A percentile compares a stretch with the other conserved stretches of the same genome.
These are phyloP conservation scores for Geotrichum carabidarum DNA, from an alignment of 1,139 yeast genomes.

Conservation along the genomic window DNA sequence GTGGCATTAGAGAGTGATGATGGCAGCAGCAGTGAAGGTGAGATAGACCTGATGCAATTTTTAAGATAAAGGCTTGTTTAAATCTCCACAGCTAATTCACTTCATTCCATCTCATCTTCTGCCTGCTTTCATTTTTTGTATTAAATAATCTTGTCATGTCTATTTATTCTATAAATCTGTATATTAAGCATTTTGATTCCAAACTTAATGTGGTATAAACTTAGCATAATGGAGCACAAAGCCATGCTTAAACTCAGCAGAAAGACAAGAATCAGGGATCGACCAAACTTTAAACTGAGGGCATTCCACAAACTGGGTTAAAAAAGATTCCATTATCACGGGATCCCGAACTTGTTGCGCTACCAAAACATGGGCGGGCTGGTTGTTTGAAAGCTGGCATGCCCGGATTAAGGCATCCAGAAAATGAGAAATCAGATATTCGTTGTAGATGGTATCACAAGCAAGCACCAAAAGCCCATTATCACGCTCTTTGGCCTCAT, in stretches of 20 bases:
- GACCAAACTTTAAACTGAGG: constrained; percentile 46
- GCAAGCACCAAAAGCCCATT: constrained; percentile 45
- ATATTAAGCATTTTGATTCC: background rate
- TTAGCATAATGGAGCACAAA: constrained; percentile 43
- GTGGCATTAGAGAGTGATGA: constrained; percentile 8
- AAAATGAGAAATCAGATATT: constrained; percentile 51
- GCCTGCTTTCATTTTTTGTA: background rate
- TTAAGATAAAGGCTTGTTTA: constrained; percentile 11
- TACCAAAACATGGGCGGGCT: constrained; percentile 48
- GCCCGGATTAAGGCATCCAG: constrained; percentile 37
- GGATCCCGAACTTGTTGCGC: constrained; percentile 57
- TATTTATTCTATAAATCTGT: background rate
- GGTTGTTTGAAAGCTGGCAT: constrained; percentile 54
- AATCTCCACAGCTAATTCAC: background rate
- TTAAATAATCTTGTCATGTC: background rate
- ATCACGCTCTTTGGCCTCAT: constrained; percentile 8
- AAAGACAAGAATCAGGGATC: constrained; percentile 31
- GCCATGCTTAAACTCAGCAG: constrained; percentile 39
- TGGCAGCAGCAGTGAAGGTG: constrained; percentile 20
- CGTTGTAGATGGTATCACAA: constrained; percentile 69
- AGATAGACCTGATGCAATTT: constrained; percentile 25
- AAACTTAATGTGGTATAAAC: background rate
- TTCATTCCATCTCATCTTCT: background rate
- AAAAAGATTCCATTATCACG: constrained; percentile 48
- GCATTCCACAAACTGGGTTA: constrained; percentile 27